Conservation (phyloP, 306 rosid species). For the Prunus mira region DNA sequence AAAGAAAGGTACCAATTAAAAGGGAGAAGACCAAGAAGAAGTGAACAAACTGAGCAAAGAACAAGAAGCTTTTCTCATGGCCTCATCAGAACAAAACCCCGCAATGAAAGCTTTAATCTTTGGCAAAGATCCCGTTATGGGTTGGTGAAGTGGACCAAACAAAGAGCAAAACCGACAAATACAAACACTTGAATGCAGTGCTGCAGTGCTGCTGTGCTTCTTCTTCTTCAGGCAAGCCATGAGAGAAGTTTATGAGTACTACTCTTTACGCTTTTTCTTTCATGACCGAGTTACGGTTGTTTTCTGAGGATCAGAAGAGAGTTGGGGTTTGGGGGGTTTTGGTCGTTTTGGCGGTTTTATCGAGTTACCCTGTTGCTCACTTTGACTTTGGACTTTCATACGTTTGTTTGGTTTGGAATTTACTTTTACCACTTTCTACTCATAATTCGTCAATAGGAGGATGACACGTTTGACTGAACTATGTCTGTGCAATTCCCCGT, state of each 20-base stretch:
- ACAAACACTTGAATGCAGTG: slow-evolving; percentile 19
- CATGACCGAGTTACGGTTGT: slow-evolving; percentile 12
- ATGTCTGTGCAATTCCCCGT: too few species aligned
- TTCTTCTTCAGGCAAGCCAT: slow-evolving; percentile 62
- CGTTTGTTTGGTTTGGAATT: background rate
- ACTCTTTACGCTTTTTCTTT: background rate
- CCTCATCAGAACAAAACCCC: slow-evolving; percentile 15
- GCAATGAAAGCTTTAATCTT: slow-evolving; percentile 19
- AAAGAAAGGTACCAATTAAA: slow-evolving; percentile 49
- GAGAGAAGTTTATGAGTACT: slow-evolving; percentile 16
- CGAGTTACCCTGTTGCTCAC: background rate
- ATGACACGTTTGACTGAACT: background rate
- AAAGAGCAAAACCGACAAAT: slow-evolving; percentile 30
- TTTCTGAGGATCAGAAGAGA: background rate
- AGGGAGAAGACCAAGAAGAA: slow-evolving; percentile 45
- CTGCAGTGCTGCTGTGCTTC: slow-evolving; percentile 3
- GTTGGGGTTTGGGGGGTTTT: background rate
- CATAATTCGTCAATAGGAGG: background rate
- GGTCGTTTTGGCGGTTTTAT: background rate
- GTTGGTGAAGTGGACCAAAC: slow-evolving; percentile 36
- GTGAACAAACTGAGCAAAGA: slow-evolving; percentile 29
- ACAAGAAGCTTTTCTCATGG: slow-evolving; percentile 35
- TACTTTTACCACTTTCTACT: background rate
- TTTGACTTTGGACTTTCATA: background rate
- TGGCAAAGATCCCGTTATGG: slow-evolving; percentile 24